Base-by-base conservation (phyloP, 2,329 filamentous ascomycete genomes). In the Hymenoscyphus repandus region DNA sequence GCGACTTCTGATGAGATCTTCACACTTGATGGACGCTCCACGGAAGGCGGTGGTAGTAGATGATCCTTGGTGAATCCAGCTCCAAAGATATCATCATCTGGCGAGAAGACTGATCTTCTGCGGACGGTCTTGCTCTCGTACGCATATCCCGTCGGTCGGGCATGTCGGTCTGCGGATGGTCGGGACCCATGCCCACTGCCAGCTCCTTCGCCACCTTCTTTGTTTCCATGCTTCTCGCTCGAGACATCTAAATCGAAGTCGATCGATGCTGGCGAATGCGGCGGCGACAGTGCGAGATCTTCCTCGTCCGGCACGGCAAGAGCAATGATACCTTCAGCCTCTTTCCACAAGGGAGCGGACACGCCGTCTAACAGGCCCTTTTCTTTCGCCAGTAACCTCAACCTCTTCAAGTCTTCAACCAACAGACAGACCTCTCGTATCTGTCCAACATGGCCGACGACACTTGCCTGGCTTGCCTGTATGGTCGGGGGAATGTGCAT, bases 291-390 rank as follows among this genome's bases (percentile, higher is more conserved):
- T 7, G 58, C 54, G n/a, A 52, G 45, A 43, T 78, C 73, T 43
- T 86, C 82, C 34, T 82, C 79, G 54, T 86, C 82, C 1, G 83
- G 82, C 1, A 82, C 85, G 41, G 88, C 89, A n/a, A 95, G 72
- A 32, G 88, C 86, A 64, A 95, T 93, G 69, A 95, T 91, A 12
- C 87, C 88, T 66, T 93, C 87, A 1, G 90, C 88, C 65, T 93
- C 88, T 60, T 83, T 81, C 87, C 88, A 95, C 42, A 88, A 73
- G 11, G 72, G 71, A 11, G 76, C 74, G 18, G 82, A 76, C 5
- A 76, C 65, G 6, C 86, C 85, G 52, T 78, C 70, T 13, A 80
- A 68, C 63, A 92, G 77, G 37, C 82, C 76, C 64, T 90, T 78
- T 40, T 84, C 78, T 15, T 80, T 78, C 5, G 84, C 88, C 36